Conservation (phyloP, 805 yeast species). For the Candida dajiaensis region DNA sequence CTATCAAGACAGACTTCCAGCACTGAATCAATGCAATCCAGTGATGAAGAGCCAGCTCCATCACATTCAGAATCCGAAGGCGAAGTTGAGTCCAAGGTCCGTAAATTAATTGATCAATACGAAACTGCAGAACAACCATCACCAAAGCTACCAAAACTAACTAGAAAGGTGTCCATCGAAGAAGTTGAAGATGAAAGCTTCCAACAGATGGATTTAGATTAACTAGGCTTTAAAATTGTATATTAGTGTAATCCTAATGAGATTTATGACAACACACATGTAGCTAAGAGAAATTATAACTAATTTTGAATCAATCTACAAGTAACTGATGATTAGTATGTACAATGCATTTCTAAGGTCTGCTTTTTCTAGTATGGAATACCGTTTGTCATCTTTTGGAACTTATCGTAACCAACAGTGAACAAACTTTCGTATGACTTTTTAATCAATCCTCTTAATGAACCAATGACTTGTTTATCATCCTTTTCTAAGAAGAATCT, state of each 20-base stretch:
- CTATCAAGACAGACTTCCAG: conserved; percentile 4
- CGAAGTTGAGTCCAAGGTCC: conserved; percentile 1
- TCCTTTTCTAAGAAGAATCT: conserved; percentile 78
- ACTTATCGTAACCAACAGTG: conserved; percentile 95
- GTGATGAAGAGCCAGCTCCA: not conserved
- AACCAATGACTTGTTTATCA: conserved; percentile 80
- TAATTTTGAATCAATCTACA: not conserved
- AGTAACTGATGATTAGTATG: not conserved
- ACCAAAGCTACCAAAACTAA: conserved; percentile 15
- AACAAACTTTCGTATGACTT: conserved; percentile 82
- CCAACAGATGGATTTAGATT: conserved; percentile 10
- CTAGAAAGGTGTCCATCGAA: conserved; percentile 17
- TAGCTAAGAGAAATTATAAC: no score
- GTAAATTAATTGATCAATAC: not conserved
- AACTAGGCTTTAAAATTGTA: not conserved
- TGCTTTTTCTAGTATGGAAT: conserved; percentile 63
- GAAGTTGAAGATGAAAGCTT: conserved; percentile 21
- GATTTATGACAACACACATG: not conserved
- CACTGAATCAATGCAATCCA: not conserved
- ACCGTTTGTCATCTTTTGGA: conserved; percentile 94
- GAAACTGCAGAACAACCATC: conserved; percentile 2
- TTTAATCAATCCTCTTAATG: conserved; percentile 67
- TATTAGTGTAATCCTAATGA: conserved; percentile 1
- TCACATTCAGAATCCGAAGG: conserved; percentile 2
- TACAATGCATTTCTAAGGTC: not conserved